Evolutionary conservation across 345 rosid genomes (phyloP), one percentile per base, ranked within the genome.

Genomic region (Eutrema japonicum): DNA sequence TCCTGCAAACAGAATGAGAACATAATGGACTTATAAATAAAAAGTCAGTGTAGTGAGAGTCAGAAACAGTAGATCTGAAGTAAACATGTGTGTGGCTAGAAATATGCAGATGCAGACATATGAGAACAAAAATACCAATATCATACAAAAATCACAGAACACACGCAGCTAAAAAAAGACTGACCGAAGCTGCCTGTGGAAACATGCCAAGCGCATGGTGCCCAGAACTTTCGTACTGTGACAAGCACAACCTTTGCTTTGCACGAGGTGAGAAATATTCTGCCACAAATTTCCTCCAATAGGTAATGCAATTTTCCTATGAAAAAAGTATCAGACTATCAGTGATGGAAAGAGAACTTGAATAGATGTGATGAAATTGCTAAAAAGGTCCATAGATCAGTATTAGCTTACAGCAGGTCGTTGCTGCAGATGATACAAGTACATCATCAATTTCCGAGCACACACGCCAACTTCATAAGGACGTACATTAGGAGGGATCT

Each of bases 241-340:
- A 91, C 83, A 94, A 81, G 82, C 98, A 94, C 89, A 95, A 84
- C 54, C 95, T 87, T 82, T 94, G 87, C 93, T 91, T 91, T 46
- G 97, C 96, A 55, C 89, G 89, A 61, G 97, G 97, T 37, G 99
- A 87, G 81, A 87, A 95, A 78, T 95, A 95, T 79, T 91, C 97
- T 5, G 92, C 80, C 62, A 95, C 96, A 74, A 95, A 87, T 78
- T 95, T 95, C 80, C 96, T 88, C 99, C 97, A 95, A 64, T 95
- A 95, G n/a, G 92, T 93, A 63, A 92, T 86, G 60, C 87, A 69
- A 83, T 91, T 95, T 49, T 86, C 98, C 98, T 93, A 78, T 46
- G 38, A 71, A 32, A 74, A 30, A 60, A 43, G 48, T 40, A 82
- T 40, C 41, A 37, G 41, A 8, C 41, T 37, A 37, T 8, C 42